A percentile compares a stretch with the other conserved stretches of the same genome.
Evolutionary conservation across 257 asterid genomes (phyloP).

Genomic region (Solanum paucissectum): DNA sequence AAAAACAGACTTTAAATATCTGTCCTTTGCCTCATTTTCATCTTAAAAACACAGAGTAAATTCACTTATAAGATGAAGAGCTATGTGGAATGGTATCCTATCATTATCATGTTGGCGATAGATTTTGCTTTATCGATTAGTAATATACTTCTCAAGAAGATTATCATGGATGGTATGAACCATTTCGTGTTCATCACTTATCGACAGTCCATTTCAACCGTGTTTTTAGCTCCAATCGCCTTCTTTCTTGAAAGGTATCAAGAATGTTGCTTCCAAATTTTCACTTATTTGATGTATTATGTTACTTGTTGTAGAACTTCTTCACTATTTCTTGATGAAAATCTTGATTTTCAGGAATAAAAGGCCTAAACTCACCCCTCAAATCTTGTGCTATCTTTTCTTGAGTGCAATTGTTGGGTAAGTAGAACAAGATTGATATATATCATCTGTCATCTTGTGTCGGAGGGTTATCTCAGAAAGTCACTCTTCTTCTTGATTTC

Average conservation of each 20-base stretch:
- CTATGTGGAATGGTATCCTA: slow-evolving; percentile 41
- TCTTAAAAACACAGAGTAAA: not conserved
- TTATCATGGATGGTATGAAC: slow-evolving; percentile 43
- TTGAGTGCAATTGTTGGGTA: slow-evolving; percentile 70
- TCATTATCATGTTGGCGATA: slow-evolving; percentile 32
- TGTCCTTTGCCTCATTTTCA: not conserved
- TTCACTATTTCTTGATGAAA: not conserved
- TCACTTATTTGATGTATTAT: not conserved
- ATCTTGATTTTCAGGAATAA: slow-evolving; percentile 42
- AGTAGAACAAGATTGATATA: not conserved
- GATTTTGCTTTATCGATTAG: slow-evolving; percentile 47
- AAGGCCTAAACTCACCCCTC: slow-evolving; percentile 53
- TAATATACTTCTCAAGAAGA: slow-evolving; percentile 56
- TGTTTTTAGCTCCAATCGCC: slow-evolving; percentile 50
- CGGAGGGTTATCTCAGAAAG: not conserved
- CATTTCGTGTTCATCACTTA: slow-evolving; percentile 64
- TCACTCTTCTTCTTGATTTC: not conserved
- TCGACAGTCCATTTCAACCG: slow-evolving; percentile 52
- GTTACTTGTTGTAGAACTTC: not conserved
- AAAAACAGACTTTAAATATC: not conserved
- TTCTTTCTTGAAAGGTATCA: slow-evolving; percentile 55
- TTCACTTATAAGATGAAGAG: slow-evolving; percentile 20
- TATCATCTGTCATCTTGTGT: not conserved
- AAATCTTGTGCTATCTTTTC: slow-evolving; percentile 36
- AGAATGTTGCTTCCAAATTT: not conserved